Base-by-base conservation (phyloP, 1,139 yeast genomes). In the Zhuliangozyma blackwelliae region DNA sequence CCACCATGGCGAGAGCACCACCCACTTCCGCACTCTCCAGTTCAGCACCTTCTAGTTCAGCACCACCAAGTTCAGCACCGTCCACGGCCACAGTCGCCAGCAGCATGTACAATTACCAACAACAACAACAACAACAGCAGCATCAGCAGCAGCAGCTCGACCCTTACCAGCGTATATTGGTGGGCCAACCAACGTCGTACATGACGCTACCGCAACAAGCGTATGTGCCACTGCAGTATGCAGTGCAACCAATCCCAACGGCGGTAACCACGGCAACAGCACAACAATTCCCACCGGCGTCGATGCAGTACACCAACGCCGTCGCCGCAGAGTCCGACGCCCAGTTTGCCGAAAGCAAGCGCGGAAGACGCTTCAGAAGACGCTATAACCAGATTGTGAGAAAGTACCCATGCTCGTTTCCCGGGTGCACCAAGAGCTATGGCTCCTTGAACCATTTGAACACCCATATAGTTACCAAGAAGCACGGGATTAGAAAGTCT, bases 391-490 rank as follows among this genome's bases (percentile, higher is more conserved):
- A 84, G 54, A 82, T 84, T 50, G 78, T 79, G 37, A 67, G 94
- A 32, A 62, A 80, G 31, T 84, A 82, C 58, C 65, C 62, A 33
- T 84, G 94, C 54, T 72, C 73, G 34, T 78, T 51, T 48, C 71
- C 74, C 9, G 77, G 75, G 2, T 84, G 94, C 51, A 63, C 72
- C 30, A 84, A 84, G 58, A 78, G 83, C 35, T 84, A 84, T 54
- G 94, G 94, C 2, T 80, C 88, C 19, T 63, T 84, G 35, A 84
- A 84, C 56, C 94, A 84, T 56, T 63, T 84, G 35, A 84, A 84
- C 55, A 84, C 90, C 10, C 94, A 84, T 54, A 81, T 84, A 16
- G 72, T 76, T 5, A 74, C 84, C 52, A 86, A 84, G 47, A 75
- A 73, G 34, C 94, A 84, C 53, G 94, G 94, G 7, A 72, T 70